Base-by-base conservation (phyloP, 2,329 filamentous ascomycete genomes). In the Pseudofabraea citricarpa region DNA sequence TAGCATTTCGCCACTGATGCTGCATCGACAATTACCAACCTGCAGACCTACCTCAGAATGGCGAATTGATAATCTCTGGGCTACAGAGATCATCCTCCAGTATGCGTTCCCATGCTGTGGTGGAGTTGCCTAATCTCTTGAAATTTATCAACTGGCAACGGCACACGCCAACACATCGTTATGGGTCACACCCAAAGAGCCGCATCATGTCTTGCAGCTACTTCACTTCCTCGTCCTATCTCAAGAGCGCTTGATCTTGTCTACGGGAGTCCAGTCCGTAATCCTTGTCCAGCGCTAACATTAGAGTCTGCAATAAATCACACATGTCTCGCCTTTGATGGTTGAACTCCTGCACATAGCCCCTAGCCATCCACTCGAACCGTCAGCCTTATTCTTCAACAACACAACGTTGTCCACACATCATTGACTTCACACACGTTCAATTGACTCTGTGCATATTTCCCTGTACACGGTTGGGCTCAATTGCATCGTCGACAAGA, bases 111-210 rank as follows among this genome's bases (percentile, higher is more conserved):
- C 53, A 60, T 74, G 70, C 69, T 65, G 68, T 65, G 66, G 77
- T 81, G 77, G 78, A 79, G 75, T 73, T 74, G 71, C 67, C 59
- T 79, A 77, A 75, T 74, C 70, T 74, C 72, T 74, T 71, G 72
- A 70, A 67, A 69, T 76, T 73, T 73, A 79, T 82, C 76, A 81
- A 90, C 83, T 91, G 87, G 87, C 78, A 78, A 81, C 75, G 75
- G 84, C 75, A 74, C 73, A 83, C 83, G 88, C 88, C 89, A 94
- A 76, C 88, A 85, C 89, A 94, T 90, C 87, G 87, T 62, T 70
- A 80, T 79, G 77, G 78, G 77, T 79, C 77, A 77, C 77, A 79
- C 75, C 52, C 61, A 56, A 73, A 81, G 77, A 81, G 79, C 79
- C 79, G 78, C 78, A 83, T 79, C 53, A 59, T 58, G 52, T 56